Evolutionary conservation across 768 basidiomycete species (phyloP).

Genomic region (Macrolepiota albuminosa): DNA sequence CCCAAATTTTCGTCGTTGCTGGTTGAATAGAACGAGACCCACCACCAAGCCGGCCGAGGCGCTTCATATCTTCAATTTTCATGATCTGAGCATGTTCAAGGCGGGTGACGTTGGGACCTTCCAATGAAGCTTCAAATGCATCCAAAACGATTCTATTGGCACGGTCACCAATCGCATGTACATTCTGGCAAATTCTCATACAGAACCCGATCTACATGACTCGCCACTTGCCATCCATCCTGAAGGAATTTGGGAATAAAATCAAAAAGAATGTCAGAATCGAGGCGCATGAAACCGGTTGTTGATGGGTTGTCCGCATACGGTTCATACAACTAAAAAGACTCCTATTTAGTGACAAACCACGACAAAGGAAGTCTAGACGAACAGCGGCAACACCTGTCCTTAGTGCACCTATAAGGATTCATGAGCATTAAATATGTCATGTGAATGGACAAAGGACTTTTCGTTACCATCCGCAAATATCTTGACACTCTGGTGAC

Average conservation of each 20-base stretch:
- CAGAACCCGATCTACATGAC: conserved; percentile 21
- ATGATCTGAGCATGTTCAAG: conserved; percentile 93
- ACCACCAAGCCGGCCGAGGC: conserved; percentile 81
- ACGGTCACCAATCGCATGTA: conserved; percentile 84
- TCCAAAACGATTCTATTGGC: conserved; percentile 83
- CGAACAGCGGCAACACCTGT: conserved; percentile 85
- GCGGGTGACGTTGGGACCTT: conserved; percentile 58
- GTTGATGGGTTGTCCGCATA: conserved; percentile 77
- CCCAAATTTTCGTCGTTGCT: background rate
- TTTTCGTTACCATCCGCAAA: conserved; percentile 59
- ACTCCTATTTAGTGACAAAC: background rate
- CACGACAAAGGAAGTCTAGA: background rate
- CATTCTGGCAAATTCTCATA: conserved; percentile 48
- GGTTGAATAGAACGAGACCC: conserved; percentile 15
- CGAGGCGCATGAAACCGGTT: conserved; percentile 73
- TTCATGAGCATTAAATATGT: conserved; percentile 2
- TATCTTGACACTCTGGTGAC: conserved; percentile 57
- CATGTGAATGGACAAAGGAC: conserved; percentile 1
- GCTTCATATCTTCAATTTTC: conserved; percentile 63
- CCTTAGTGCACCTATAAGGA: conserved; percentile 65
- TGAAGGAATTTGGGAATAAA: conserved; percentile 66
- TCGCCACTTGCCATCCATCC: conserved; percentile 89
- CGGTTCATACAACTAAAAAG: conserved; percentile 66
- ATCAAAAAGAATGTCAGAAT: conserved; percentile 53
- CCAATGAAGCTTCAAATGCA: conserved; percentile 69